Conservation (phyloP, 2,329 filamentous ascomycete genomes). For the Didymellaceae sp. region DNA sequence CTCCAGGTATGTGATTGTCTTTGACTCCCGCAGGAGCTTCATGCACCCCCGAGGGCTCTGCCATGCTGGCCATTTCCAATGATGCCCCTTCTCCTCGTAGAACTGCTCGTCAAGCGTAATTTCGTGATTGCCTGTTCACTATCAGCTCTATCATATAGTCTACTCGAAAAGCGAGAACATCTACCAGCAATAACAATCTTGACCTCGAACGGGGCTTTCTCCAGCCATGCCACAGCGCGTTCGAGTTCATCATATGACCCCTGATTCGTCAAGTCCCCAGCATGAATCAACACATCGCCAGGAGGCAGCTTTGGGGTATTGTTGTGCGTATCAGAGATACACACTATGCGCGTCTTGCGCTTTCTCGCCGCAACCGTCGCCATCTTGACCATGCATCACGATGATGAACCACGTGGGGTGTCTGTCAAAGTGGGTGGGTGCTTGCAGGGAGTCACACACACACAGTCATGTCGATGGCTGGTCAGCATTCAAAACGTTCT, state of each 20-base stretch:
- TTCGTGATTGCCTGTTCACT: constrained; percentile 72
- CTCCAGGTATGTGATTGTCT: constrained; percentile 68
- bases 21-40: constrained; percentile 57
- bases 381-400: constrained; percentile 6
- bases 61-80: constrained; percentile 63
- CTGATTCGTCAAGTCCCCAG: constrained; percentile 78
- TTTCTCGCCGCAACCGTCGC: background rate
- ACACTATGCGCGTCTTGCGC: constrained; percentile 68
- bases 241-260: constrained; percentile 65
- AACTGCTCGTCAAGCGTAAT: constrained; percentile 72
- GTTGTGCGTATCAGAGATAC: constrained; percentile 80
- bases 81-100: constrained; percentile 59
- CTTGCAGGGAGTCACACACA: constrained; percentile 4
- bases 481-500: background rate
- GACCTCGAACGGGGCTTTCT: constrained; percentile 69
- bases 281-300: constrained; percentile 77
- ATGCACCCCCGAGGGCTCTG: constrained; percentile 64
- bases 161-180: background rate
- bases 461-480: background rate
- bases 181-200: constrained; percentile 74
- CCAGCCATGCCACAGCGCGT: constrained; percentile 70
- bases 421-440: background rate
- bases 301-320: constrained; percentile 67
- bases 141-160: background rate
- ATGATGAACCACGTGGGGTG: background rate